Percentiles rank a stretch among this genome's conserved stretches.
These are phyloP conservation scores for Exophiala sp. DNA, from an alignment of 2,329 filamentous ascomycete species.

Conservation along the genomic window DNA sequence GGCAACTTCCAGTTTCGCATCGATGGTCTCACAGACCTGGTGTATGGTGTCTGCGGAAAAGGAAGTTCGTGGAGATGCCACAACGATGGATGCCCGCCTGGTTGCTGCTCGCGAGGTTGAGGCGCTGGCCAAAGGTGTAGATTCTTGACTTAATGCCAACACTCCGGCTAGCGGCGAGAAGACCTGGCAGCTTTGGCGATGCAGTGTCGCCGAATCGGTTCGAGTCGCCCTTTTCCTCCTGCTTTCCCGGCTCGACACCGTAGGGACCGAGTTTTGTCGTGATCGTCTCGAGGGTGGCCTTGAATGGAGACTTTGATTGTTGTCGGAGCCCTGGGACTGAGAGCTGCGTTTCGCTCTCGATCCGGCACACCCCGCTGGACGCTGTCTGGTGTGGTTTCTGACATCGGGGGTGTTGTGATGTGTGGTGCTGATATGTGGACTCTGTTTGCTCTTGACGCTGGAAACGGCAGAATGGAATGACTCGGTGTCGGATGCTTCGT, in stretches of 20 bases:
- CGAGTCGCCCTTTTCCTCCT: constrained; percentile 5
- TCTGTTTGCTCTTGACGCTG: constrained; percentile 2
- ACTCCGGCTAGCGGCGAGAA: constrained; percentile 20
- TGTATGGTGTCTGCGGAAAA: neutral
- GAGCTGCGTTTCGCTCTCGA: neutral
- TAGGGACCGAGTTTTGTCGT: constrained; percentile 3
- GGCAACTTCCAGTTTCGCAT: constrained; percentile 3
- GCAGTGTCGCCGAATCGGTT: constrained; percentile 11
- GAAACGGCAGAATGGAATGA: constrained; percentile 25
- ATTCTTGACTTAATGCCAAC: constrained; percentile 14
- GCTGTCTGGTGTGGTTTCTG: neutral
- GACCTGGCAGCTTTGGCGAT: constrained; percentile 16
- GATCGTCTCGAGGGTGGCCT: constrained; percentile 5
- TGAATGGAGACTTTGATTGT: neutral
- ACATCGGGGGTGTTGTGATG: neutral
- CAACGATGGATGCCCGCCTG: constrained; percentile 13
- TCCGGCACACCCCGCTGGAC: neutral
- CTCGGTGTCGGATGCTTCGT: constrained; percentile 18
- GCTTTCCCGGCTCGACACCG: constrained; percentile 14
- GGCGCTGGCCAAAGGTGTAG: constrained; percentile 15
- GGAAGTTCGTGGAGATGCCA: neutral
- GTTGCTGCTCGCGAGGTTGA: constrained; percentile 12
- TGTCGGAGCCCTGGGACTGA: neutral
- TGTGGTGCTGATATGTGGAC: no score
- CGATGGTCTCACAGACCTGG: constrained; percentile 8